Base-by-base conservation (phyloP, 2,329 filamentous ascomycete genomes). In the Hypoxylon sp. region DNA sequence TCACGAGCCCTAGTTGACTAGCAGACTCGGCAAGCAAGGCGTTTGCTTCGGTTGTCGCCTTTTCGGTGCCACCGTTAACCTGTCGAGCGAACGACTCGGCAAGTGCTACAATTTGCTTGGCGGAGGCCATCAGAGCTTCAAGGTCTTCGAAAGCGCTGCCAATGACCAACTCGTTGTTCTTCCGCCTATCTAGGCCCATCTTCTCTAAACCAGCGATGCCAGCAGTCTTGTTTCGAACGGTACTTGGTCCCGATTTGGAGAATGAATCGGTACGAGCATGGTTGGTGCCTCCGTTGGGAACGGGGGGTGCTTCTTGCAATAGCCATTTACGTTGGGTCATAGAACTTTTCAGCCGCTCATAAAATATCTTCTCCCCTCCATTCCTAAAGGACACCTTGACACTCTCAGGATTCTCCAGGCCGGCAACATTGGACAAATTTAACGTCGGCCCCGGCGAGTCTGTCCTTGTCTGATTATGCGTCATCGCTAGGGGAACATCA, bases 311-410 rank as follows among this genome's bases (percentile, higher is more conserved):
- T 73, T 91, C 90, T 58, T 95, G 91, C 0, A 97, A 84, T 2
- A 99, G 84, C 95, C 95, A 99, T 82, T 98, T 98, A 13, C 95
- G 87, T 76, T 99, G 95, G 1, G 93, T 89, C 77, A 98, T 86
- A 7, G 93, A 91, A 6, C 89, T 89, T 73, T 97, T 98, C 1
- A 99, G 82, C 49, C 94, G 86, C 71, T 98, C 95, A 69, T 91
- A 89, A 68, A 99, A 97, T 5, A 93, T 90, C 77, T 93, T 94
- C 64, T 94, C 94, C 0, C 95, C 95, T 2, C 94, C 94, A 32
- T 84, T 87, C 30, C 95, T 89, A 71, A 99, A 99, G 0, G 95
- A 98, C 39, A 99, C 81, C 75, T 97, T 99, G 71, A 98, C 87
- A 67, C 86, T 90, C 67, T 96, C 92, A 2, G 84, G 84, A 2